A percentile compares a stretch with the other conserved stretches of the same genome.
These are phyloP conservation scores for Solanum infundibuliforme DNA, from an alignment of 257 asterid species.

Conservation along the genomic window DNA sequence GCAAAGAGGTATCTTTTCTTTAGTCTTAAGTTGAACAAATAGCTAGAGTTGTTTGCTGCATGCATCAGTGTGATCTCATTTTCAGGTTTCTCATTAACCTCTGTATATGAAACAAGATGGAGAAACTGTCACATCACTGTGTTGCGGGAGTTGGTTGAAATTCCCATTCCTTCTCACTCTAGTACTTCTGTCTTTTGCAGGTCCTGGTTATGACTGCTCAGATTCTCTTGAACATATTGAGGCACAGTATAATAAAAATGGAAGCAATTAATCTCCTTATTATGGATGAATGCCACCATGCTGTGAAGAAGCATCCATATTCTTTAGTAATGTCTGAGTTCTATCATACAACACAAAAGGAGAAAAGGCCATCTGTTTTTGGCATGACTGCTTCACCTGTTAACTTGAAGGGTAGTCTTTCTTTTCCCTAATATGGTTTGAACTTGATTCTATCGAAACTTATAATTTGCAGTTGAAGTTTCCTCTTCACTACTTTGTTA, in stretches of 20 bases:
- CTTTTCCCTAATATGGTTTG: not conserved
- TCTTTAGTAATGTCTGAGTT: slow-evolving; percentile 98
- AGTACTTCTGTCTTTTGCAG: slow-evolving; percentile 34
- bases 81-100: not conserved
- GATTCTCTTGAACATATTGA: slow-evolving; percentile 86
- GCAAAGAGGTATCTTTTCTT: not conserved
- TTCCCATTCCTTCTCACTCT: not conserved
- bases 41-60: not conserved
- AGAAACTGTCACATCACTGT: not conserved
- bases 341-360: slow-evolving; percentile 85
- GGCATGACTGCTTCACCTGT: slow-evolving; percentile 99
- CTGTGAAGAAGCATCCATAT: slow-evolving; percentile 98
- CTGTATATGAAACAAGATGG: not conserved
- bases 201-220: slow-evolving; percentile 99
- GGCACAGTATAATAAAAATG: slow-evolving; percentile 97
- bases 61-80: not conserved
- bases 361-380: slow-evolving; percentile 89
- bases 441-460: not conserved
- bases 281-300: slow-evolving; percentile 99
- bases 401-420: slow-evolving; percentile 77
- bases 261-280: slow-evolving; percentile 85
- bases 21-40: not conserved
- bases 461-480: not conserved
- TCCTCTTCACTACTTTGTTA: not conserved
- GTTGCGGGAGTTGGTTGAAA: not conserved